Conservation (phyloP, 257 asterid species). For the Thymus mandschuricus region DNA sequence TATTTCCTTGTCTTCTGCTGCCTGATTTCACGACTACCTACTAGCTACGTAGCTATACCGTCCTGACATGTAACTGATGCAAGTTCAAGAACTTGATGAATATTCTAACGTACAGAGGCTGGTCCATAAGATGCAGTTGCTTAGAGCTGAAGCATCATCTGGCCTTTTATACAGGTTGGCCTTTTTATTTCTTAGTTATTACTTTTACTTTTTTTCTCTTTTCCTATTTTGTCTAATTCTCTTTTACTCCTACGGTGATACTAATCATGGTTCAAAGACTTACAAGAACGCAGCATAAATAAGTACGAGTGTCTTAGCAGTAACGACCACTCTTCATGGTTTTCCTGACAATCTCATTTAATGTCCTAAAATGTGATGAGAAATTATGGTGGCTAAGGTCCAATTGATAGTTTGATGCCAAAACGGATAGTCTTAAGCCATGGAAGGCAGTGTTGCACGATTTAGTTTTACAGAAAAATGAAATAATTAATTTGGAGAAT, state of each 20-base stretch:
- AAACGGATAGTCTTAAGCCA: neutral
- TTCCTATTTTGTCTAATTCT: neutral
- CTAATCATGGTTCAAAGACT: conserved; percentile 7
- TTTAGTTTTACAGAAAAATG: neutral
- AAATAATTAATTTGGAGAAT: too few relatives aligned
- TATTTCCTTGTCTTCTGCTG: conserved; percentile 18
- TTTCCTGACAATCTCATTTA: conserved; percentile 22
- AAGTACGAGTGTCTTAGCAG: conserved; percentile 1
- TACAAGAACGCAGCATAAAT: neutral
- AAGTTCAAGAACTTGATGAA: conserved; percentile 20
- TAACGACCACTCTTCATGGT: neutral
- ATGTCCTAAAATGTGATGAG: neutral
- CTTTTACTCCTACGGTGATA: neutral
- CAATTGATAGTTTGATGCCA: neutral
- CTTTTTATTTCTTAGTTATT: neutral
- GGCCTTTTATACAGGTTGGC: conserved; percentile 31
- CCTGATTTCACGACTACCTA: conserved; percentile 10
- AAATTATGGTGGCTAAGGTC: neutral
- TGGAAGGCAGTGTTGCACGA: neutral
- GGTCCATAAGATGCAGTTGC: conserved; percentile 22
- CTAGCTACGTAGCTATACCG: conserved; percentile 6
- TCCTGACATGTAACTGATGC: conserved; percentile 20
- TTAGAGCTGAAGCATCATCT: conserved; percentile 24
- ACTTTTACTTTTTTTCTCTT: neutral
- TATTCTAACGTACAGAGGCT: conserved; percentile 15